These are phyloP conservation scores for Pichia sp. DNA, from an alignment of 1,139 yeast genomes.

Conservation along the genomic window DNA sequence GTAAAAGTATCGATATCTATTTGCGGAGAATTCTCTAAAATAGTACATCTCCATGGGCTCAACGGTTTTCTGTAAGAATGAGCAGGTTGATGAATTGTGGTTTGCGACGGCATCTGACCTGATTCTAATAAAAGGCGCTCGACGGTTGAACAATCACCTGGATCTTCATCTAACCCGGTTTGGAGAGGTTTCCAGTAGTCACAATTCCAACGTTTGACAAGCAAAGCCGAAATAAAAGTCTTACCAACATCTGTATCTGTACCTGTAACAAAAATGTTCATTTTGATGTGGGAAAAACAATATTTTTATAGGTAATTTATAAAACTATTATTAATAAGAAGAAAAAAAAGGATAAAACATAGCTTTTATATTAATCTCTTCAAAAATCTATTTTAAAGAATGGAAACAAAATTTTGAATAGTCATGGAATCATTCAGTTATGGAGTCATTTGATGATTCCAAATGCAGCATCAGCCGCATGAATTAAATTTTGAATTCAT, in stretches of 20 bases:
- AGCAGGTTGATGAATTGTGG: conserved; percentile 17
- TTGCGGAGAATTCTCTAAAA: conserved; percentile 20
- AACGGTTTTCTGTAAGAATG: conserved; percentile 25
- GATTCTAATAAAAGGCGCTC: conserved; percentile 3
- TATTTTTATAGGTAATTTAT: no score
- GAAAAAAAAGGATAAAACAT: no score
- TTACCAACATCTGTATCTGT: conserved; percentile 34
- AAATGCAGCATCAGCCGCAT: no score
- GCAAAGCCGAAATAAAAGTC: conserved; percentile 28
- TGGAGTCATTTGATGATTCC: no score
- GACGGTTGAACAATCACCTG: conserved; percentile 28
- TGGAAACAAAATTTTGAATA: no score
- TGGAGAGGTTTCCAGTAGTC: conserved; percentile 33
- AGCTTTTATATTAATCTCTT: no score
- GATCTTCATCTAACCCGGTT: conserved; percentile 29
- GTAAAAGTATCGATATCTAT: conserved; percentile 2
- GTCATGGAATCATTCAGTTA: no score
- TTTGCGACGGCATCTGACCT: conserved; percentile 13
- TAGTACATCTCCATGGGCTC: conserved; percentile 30
- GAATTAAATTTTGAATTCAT: neutral
- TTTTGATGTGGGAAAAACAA: conserved; percentile 1
- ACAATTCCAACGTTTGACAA: conserved; percentile 28
- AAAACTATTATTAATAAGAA: no score
- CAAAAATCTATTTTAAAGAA: no score
- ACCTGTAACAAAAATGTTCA: conserved; percentile 29